These are phyloP conservation scores for Aspergillus mulundensis DNA, from an alignment of 495 filamentous ascomycete genomes.

Conservation along the genomic window DNA sequence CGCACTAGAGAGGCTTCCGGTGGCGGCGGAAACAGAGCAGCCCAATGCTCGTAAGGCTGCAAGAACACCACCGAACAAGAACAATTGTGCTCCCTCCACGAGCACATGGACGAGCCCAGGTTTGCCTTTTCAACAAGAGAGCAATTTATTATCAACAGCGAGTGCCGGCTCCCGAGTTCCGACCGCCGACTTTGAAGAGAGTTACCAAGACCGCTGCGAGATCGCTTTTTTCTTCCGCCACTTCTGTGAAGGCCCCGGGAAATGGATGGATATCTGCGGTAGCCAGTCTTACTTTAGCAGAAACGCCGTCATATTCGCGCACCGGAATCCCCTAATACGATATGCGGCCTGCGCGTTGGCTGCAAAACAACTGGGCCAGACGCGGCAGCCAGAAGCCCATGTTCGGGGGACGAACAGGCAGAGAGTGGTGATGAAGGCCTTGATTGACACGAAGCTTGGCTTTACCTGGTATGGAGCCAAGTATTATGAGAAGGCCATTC, in stretches of 20 bases:
- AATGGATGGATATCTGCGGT: conserved; percentile 19
- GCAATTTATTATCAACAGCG: too few species aligned
- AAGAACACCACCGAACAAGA: too few species aligned
- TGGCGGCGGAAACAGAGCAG: too few species aligned
- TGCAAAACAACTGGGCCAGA: conserved; percentile 23
- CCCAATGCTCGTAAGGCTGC: too few species aligned
- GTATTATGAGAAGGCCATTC: conserved; percentile 26
- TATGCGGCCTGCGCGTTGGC: conserved; percentile 22
- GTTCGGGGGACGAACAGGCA: conserved; percentile 8
- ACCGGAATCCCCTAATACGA: conserved; percentile 12
- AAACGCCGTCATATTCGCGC: conserved; percentile 12
- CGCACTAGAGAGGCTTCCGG: too few species aligned
- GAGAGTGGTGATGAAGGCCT: conserved; percentile 4
- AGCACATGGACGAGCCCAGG: too few species aligned
- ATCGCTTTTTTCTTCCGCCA: conserved; percentile 20
- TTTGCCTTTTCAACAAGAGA: too few species aligned
- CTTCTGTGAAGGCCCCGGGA: conserved; percentile 14
- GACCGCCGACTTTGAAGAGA: conserved; percentile 5
- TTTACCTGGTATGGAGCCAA: conserved; percentile 25
- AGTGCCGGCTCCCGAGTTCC: not conserved
- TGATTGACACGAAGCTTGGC: conserved; percentile 11
- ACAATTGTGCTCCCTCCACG: too few species aligned
- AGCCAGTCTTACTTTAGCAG: conserved; percentile 18
- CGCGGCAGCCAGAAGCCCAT: conserved; percentile 6
- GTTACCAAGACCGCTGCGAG: conserved; percentile 15